Base-by-base conservation (phyloP, 2,329 filamentous ascomycete genomes). In the Fusarium pilosicola region DNA sequence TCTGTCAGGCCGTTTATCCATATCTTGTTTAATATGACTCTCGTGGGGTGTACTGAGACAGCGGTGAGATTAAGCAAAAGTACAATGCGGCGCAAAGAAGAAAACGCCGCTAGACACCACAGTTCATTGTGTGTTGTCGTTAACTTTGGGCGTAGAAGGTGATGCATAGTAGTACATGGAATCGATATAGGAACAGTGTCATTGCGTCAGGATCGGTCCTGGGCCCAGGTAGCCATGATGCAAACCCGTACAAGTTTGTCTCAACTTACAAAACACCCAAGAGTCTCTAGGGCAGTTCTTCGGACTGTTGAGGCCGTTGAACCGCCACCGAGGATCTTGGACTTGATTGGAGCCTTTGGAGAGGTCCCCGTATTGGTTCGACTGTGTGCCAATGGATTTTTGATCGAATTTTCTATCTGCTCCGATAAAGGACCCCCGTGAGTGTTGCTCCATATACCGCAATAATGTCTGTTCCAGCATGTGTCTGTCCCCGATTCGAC, bases 31-130 rank as follows among this genome's bases (percentile, higher is more conserved):
- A 28, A 34, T 48, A 45, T 60, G 51, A n/a, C 56, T 59, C 42
- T 73, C 48, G 15, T n/a, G 20, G 56, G 18, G 68, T n/a, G 48
- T 46, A 17, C 30, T 51, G 45, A 70, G 38, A 61, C 62, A 56
- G 68, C 63, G 71, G 71, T 69, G 67, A 72, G 48, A 22, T 51
- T 2, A 41, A 36, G 49, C 32, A 28, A 32, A 36, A 52, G 36
- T 48, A 26, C 9, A 54, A 64, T 64, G n/a, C 7, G 48, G 71
- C 55, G 58, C 51, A 68, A 74, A 59, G 55, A 32, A 71, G 34
- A n/a, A 51, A 34, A 28, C 57, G 42, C 45, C 20, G 24, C 17
- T 38, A 26, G n/a, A 42, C 41, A 30, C 45, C 48, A 44, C 59
- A 41, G 30, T 30, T 62, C 60, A n/a, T 44, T 26, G 42, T 46